A percentile compares a stretch with the other conserved stretches of the same genome.
These are phyloP conservation scores for Venturiaceae sp. DNA, from an alignment of 2,329 filamentous ascomycete species.

Conservation along the genomic window DNA sequence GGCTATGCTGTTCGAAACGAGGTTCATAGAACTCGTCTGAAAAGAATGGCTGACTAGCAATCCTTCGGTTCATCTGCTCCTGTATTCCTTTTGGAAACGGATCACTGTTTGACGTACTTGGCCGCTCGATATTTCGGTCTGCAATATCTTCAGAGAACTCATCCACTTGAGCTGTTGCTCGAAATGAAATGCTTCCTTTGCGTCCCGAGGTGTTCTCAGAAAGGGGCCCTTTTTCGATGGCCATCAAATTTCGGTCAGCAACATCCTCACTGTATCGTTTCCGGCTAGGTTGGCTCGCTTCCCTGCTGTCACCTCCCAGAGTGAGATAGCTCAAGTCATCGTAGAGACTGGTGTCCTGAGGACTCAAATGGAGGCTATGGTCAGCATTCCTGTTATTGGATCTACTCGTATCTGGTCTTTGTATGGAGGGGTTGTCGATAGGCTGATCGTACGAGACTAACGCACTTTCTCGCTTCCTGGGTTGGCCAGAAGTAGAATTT, in stretches of 20 bases:
- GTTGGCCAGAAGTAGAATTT: neutral
- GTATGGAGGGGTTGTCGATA: neutral
- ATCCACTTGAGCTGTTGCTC: neutral
- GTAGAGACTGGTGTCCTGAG: neutral
- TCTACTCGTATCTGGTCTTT: neutral
- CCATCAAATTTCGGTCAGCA: constrained; percentile 17
- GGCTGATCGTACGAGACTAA: neutral
- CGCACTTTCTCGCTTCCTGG: neutral
- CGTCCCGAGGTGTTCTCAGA: neutral
- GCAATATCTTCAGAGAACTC: neutral
- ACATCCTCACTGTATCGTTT: constrained; percentile 44
- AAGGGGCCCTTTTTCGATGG: neutral
- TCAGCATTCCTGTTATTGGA: neutral
- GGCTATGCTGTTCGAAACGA: neutral
- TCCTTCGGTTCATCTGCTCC: neutral
- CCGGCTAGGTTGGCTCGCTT: constrained; percentile 4
- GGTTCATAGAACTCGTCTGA: neutral
- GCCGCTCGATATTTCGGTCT: neutral
- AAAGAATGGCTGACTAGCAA: neutral
- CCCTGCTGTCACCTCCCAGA: constrained; percentile 14
- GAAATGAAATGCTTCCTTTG: neutral
- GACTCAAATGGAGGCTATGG: neutral
- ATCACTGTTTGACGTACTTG: neutral
- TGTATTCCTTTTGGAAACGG: neutral
- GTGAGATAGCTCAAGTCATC: constrained; percentile 12